Percentiles rank a stretch among this genome's conserved stretches.
These are phyloP conservation scores for Nemania sp. DNA, from an alignment of 2,329 filamentous ascomycete species.

Conservation along the genomic window DNA sequence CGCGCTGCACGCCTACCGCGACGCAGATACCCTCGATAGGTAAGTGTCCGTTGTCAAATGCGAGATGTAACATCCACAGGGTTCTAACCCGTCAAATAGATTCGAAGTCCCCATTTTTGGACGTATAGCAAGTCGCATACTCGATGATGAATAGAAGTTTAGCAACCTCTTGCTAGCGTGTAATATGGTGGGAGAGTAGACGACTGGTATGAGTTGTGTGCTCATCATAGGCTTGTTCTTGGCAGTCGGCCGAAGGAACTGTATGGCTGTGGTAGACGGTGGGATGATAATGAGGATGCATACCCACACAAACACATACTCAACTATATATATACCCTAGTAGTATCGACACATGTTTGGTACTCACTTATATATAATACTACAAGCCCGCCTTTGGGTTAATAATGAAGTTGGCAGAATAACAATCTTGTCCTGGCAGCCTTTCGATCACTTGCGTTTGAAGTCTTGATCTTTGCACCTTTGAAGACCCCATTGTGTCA, in stretches of 20 bases:
- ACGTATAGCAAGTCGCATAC: slow-evolving; percentile 79
- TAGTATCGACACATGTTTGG: slow-evolving; percentile 4
- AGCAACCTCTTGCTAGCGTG: background rate
- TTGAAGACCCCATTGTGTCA: no score
- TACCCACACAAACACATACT: no score
- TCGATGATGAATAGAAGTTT: slow-evolving; percentile 68
- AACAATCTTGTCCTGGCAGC: no score
- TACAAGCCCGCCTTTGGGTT: background rate
- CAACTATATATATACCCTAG: slow-evolving; percentile 18
- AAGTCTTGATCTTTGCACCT: no score
- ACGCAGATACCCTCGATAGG: slow-evolving; percentile 71
- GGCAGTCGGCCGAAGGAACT: no score
- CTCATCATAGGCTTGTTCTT: no score
- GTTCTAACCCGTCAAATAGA: slow-evolving; percentile 46
- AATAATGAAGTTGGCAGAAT: no score
- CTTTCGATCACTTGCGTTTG: background rate
- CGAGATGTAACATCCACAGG: slow-evolving; percentile 27
- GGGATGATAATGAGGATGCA: slow-evolving; percentile 18
- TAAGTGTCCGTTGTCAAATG: slow-evolving; percentile 49
- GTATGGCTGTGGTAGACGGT: background rate
- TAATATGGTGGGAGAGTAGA: background rate
- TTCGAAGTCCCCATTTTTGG: slow-evolving; percentile 90
- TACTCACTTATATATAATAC: slow-evolving; percentile 10
- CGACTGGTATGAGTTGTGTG: no score
- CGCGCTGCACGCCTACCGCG: slow-evolving; percentile 77